phyloP scores from a whole-genome alignment of 2,329 filamentous ascomycete genomes.

The Diaporthe sp. region DNA sequence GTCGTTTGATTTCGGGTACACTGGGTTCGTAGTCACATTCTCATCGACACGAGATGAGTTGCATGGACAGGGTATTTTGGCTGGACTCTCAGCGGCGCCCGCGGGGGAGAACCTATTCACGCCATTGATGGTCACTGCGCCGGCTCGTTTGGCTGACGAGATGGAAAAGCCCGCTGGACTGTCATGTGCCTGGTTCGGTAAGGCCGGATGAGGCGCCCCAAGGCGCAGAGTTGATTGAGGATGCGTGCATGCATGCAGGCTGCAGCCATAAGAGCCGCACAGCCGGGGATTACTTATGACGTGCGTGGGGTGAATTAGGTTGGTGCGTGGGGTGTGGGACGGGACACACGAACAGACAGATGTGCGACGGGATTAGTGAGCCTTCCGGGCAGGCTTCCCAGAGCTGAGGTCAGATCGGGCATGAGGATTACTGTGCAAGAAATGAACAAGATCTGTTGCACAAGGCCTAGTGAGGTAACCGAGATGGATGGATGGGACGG shows the following conservation, averaged over 20 bases:
- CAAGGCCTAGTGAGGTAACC: slow-evolving; percentile 6
- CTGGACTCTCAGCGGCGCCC: slow-evolving; percentile 1
- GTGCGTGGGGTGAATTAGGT: slow-evolving; percentile 16
- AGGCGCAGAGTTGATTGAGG: not conserved
- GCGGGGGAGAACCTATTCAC: not conserved
- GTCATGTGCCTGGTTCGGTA: not conserved
- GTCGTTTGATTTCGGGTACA: not conserved
- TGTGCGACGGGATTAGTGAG: not conserved
- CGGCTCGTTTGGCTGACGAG: not conserved
- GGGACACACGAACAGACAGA: not conserved
- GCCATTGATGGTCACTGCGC: not conserved
- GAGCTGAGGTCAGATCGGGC: slow-evolving; percentile 8
- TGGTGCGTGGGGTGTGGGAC: not conserved
- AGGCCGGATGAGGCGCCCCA: slow-evolving; percentile 9
- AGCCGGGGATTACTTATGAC: slow-evolving; percentile 23
- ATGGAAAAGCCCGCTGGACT: not conserved
- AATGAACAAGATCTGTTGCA: slow-evolving; percentile 4
- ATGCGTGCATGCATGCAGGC: slow-evolving; percentile 14
- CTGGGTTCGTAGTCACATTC: not conserved
- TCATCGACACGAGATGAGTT: not conserved
- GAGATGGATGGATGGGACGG: slow-evolving; percentile 19
- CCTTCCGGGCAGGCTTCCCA: not conserved
- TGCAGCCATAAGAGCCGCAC: slow-evolving; percentile 23
- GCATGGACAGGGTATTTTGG: not conserved
- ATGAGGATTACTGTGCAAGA: not conserved